Conservation (phyloP, 1,139 yeast species). For the Candida smagusa region DNA sequence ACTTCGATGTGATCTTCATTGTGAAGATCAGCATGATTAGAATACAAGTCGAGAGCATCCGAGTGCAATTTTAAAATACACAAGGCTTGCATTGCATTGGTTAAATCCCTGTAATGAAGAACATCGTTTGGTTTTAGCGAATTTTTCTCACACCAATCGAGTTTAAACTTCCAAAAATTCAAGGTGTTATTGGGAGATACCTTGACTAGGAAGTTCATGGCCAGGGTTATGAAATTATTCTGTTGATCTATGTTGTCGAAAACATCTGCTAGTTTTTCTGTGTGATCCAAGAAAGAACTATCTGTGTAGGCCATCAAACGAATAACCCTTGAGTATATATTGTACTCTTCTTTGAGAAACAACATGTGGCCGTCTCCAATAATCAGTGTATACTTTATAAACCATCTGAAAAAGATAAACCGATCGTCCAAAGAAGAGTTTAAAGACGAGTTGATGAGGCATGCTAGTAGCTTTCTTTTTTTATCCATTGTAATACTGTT, state of each 20-base stretch:
- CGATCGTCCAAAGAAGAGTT: conserved; percentile 9
- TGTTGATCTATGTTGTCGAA: conserved; percentile 7
- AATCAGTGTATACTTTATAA: conserved; percentile 15
- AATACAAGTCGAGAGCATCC: conserved; percentile 25
- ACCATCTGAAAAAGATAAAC: conserved; percentile 13
- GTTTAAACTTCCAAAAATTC: conserved; percentile 27
- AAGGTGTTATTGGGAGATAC: conserved; percentile 20
- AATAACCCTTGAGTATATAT: conserved; percentile 17
- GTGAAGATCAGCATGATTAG: conserved; percentile 23
- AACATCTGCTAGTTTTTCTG: conserved; percentile 2
- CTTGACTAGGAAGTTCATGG: conserved; percentile 17
- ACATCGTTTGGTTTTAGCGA: conserved; percentile 2
- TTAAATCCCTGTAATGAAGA: conserved; percentile 17
- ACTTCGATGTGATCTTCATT: conserved; percentile 42
- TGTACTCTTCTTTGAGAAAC: conserved; percentile 15
- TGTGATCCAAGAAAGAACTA: conserved; percentile 10
- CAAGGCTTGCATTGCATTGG: conserved; percentile 29
- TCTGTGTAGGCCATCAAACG: conserved; percentile 16
- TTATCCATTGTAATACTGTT: conserved; percentile 7
- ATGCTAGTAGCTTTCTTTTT: conserved; percentile 19
- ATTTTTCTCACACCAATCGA: conserved; percentile 6
- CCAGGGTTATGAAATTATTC: conserved; percentile 22
- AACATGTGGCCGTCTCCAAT: conserved; percentile 21
- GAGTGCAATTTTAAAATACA: conserved; percentile 19
- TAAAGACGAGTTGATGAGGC: conserved; percentile 18